phyloP scores from a whole-genome alignment of 352 stramenopile genomes.

The Pythium oligandrum region DNA sequence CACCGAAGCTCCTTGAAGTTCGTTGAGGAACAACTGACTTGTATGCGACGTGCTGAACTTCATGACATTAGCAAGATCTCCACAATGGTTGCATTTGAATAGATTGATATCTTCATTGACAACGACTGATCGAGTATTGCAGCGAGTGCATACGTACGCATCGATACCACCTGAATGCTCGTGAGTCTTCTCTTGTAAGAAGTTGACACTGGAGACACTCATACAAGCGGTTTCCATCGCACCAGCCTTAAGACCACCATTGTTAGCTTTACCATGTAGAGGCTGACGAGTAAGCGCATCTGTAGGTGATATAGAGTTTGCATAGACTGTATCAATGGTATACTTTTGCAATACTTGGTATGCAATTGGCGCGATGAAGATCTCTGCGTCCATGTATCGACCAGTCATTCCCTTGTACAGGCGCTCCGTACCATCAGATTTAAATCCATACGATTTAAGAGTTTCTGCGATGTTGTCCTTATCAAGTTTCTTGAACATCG shows the following conservation, averaged over 20 bases:
- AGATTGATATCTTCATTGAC: conserved; percentile 6
- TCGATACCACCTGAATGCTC: conserved; percentile 4
- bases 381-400: conserved; percentile 8
- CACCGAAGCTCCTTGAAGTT: background rate
- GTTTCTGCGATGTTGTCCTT: conserved; percentile 8
- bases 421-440: conserved; percentile 4
- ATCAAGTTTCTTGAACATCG: conserved; percentile 11
- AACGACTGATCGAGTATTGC: conserved; percentile 5
- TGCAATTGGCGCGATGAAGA: conserved; percentile 2
- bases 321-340: conserved; percentile 7
- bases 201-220: conserved; percentile 1
- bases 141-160: conserved; percentile 3
- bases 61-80: conserved; percentile 2
- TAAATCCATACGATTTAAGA: conserved; percentile 7
- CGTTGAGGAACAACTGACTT: no score
- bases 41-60: conserved; percentile 7
- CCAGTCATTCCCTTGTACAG: conserved; percentile 10
- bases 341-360: conserved; percentile 10
- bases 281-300: conserved; percentile 6
- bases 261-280: conserved; percentile 1
- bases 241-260: conserved; percentile 4
- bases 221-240: conserved; percentile 9
- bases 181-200: conserved; percentile 4
- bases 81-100: conserved; percentile 9
- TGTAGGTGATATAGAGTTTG: conserved; percentile 6